These are phyloP conservation scores for Fusarium nurragi DNA, from an alignment of 2,329 filamentous ascomycete species.

Conservation along the genomic window DNA sequence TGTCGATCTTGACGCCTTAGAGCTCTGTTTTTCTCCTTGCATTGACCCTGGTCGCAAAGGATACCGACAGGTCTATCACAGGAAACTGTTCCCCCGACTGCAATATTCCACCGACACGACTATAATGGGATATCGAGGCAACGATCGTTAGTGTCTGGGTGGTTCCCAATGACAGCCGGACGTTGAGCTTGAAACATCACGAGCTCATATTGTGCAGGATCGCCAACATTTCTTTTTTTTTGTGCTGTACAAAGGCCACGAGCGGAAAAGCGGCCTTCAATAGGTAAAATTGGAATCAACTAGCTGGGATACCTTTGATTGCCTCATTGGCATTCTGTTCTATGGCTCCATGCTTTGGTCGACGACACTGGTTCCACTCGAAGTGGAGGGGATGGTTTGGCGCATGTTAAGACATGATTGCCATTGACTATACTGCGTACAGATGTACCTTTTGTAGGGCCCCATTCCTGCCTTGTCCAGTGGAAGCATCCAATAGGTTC, in stretches of 20 bases:
- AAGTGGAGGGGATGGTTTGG: conserved; percentile 43
- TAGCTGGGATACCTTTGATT: conserved; percentile 27
- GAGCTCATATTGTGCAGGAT: conserved; percentile 1
- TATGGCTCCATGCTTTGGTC: conserved; percentile 38
- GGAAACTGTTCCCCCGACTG: conserved; percentile 23
- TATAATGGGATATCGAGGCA: background rate
- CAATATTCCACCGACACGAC: conserved; percentile 14
- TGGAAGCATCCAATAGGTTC: conserved; percentile 31
- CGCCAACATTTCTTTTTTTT: conserved; percentile 2
- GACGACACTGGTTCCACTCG: conserved; percentile 41
- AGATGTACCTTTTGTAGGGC: conserved; percentile 37
- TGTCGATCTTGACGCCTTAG: conserved; percentile 41
- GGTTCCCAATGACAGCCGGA: background rate
- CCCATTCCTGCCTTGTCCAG: conserved; percentile 29
- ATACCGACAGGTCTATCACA: conserved; percentile 27
- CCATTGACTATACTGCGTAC: conserved; percentile 32
- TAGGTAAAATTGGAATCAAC: conserved; percentile 26
- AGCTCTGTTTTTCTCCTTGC: conserved; percentile 28
- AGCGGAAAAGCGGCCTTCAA: conserved; percentile 2
- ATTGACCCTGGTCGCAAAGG: conserved; percentile 35
- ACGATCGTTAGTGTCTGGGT: background rate
- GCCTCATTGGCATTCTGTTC: conserved; percentile 29
- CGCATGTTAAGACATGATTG: conserved; percentile 39
- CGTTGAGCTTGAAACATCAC: background rate
- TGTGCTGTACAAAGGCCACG: conserved; percentile 11